Evolutionary conservation across 1,139 yeast species (phyloP).

Genomic region (Nematodospora anomalae): DNA sequence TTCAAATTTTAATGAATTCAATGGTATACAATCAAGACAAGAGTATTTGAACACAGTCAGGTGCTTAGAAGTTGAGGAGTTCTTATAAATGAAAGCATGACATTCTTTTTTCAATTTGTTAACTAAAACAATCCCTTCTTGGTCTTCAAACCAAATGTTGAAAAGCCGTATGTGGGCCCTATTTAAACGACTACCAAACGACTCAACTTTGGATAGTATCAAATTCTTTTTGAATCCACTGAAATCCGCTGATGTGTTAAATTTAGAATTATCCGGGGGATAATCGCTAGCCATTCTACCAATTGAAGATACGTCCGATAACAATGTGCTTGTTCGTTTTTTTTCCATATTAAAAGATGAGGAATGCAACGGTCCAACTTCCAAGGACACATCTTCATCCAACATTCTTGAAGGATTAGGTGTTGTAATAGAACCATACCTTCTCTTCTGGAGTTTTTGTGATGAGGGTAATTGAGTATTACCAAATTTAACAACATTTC

Average conservation of each 20-base stretch:
- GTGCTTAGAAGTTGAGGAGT: constrained; percentile 34
- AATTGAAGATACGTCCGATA: constrained; percentile 56
- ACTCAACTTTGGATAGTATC: constrained; percentile 60
- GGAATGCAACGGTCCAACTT: constrained; percentile 18
- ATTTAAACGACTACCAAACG: constrained; percentile 15
- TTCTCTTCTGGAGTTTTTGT: constrained; percentile 22
- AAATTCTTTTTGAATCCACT: constrained; percentile 58
- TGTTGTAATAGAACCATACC: constrained; percentile 19
- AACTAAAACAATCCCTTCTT: constrained; percentile 59
- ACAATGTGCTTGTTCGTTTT: constrained; percentile 52
- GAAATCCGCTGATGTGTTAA: constrained; percentile 23
- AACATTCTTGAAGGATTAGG: constrained; percentile 45
- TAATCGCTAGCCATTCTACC: constrained; percentile 60
- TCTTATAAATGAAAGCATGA: constrained; percentile 51
- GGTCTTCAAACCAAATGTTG: constrained; percentile 48
- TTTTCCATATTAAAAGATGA: constrained; percentile 47
- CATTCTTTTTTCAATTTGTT: constrained; percentile 35
- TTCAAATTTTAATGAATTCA: constrained; percentile 31
- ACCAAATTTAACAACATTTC: constrained; percentile 17
- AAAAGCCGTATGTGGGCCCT: constrained; percentile 39
- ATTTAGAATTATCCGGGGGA: constrained; percentile 28
- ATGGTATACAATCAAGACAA: constrained; percentile 44
- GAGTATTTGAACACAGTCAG: constrained; percentile 35
- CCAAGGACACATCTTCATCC: constrained; percentile 39
- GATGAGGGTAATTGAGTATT: constrained; percentile 8